Percentiles rank a stretch among this genome's conserved stretches.
These are phyloP conservation scores for Crithidia mellificae DNA, from an alignment of 208 protist species.

Conservation along the genomic window DNA sequence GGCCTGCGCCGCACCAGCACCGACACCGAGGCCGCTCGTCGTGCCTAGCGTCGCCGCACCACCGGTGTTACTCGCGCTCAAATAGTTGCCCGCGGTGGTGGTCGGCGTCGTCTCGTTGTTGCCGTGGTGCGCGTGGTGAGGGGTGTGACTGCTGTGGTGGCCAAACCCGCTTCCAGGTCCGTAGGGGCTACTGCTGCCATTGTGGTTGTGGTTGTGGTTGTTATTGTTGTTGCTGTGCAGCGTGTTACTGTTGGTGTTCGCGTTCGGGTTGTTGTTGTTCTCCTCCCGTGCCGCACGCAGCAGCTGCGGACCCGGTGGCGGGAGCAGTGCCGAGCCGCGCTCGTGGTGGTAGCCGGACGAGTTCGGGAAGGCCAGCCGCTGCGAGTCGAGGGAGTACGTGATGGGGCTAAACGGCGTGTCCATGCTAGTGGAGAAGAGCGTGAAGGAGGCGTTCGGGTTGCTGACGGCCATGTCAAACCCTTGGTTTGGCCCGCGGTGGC, in stretches of 20 bases:
- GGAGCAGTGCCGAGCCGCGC: not conserved
- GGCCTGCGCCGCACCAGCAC: not conserved
- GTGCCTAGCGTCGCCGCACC: too few relatives aligned
- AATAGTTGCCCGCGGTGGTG: not conserved
- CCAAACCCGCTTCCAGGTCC: not conserved
- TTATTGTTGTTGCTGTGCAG: not conserved
- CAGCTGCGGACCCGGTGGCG: slow-evolving; percentile 15
- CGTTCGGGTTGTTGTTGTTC: not conserved
- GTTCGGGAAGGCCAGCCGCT: slow-evolving; percentile 27
- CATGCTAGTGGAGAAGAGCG: slow-evolving; percentile 72
- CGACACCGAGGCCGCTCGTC: not conserved
- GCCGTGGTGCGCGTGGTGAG: too few relatives aligned
- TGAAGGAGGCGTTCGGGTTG: slow-evolving; percentile 63
- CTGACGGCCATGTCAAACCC: not conserved
- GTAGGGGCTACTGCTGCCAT: not conserved
- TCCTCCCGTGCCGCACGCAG: slow-evolving; percentile 24
- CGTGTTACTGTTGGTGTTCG: too few relatives aligned
- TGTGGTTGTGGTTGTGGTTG: too few relatives aligned
- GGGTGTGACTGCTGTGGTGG: not conserved
- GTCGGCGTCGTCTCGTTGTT: slow-evolving; percentile 9
- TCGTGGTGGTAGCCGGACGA: slow-evolving; percentile 15
- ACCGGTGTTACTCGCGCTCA: not conserved
- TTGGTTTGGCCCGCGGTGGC: not conserved
- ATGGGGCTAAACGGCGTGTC: slow-evolving; percentile 87
- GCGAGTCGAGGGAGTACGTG: slow-evolving; percentile 78